Evolutionary conservation across 305 asterid species (phyloP), one percentile per base, ranked within the genome.

Genomic region (Fraxinus platypoda): DNA sequence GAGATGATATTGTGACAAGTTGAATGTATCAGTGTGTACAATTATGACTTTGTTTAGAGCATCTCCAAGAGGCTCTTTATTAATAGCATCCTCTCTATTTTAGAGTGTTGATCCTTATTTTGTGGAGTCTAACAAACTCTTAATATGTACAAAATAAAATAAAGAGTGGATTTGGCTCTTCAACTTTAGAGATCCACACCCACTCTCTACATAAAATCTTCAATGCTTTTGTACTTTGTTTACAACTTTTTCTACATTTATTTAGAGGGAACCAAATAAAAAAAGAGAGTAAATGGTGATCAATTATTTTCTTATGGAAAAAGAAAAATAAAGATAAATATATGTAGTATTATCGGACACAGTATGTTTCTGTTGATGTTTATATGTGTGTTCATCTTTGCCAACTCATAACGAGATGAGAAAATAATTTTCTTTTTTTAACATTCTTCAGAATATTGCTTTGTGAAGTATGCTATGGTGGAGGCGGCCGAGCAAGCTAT

Each of bases 401-500:
- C 59, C 34, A 31, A 30, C 74, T 30, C 78, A 17, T 19, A 43
- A 28, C 54, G 23, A 62, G 70, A 75, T 34, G 28, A 11, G 38
- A 37, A 33, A 34, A 31, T 75, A 74, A 19, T 28, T 62, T 28
- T 75, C 70, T 78, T 78, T 54, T 68, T 81, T 78, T 71, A 37
- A 64, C 80, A 30, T 76, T 85, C 83, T 82, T 85, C 85, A 95
- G 99, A 92, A 86, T 88, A 86, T 75, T 93, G 98, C 88, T 95
- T 95, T 87, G 97, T 95, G 86, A 94, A 95, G 90, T 95, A 89
- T 87, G 87, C 91, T 38, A 88, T 88, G 3, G 1, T 90, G 34
- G 95, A 94, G 84, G 97, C 89, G 84, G 98, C 97, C 81, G 93
- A 93, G 78, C 88, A 83, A 77, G 99, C 97, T 81, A 91, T 94